Base-by-base conservation (phyloP, 129 eudicot species). In the Centaurea solstitialis region DNA sequence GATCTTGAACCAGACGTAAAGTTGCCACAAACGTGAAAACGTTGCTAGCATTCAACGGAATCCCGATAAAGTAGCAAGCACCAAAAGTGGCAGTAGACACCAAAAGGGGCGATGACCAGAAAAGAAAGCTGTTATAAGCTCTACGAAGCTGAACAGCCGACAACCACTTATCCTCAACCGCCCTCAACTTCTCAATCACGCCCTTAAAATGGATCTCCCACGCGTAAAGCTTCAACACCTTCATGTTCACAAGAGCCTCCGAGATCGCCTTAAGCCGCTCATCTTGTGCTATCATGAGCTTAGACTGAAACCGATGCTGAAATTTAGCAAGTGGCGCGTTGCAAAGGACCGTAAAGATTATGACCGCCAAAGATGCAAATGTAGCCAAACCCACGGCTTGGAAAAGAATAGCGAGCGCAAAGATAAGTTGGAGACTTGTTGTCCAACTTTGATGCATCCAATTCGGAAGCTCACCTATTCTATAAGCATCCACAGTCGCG, bases 401-500 rank as follows among this genome's bases (percentile, higher is more conserved):
- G 73, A 81, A 86, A 33, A 95, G 92, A 62, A 95, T 93, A 22
- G 84, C 73, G 2, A 95, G 85, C 4, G 98, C 97, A 15, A 95
- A 76, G 53, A 90, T 74, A 77, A 95, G 97, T 70, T 95, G 99
- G 76, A 95, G 87, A 76, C 79, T 76, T 6, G 99, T 93, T 4
- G 98, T 95, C 99, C 99, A 95, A 11, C 88, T 86, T 82, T 93
- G 99, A 79, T 95, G 99, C 41, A 89, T 83, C 94, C 97, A 95
- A 72, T 76, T 91, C 5, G 99, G 99, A 73, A 95, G 91, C 79
- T 95, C 99, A 18, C 99, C 99, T 7, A 95, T 89, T 67, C 99
- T 73, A 47, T 92, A 95, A 35, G 97, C 97, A 87, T 95, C 99
- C 37, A 89, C 93, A 5, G 97, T 88, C 12, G 89, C 97, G 75